phyloP scores from a whole-genome alignment of 1,139 yeast genomes.

The Diutina sp. region DNA sequence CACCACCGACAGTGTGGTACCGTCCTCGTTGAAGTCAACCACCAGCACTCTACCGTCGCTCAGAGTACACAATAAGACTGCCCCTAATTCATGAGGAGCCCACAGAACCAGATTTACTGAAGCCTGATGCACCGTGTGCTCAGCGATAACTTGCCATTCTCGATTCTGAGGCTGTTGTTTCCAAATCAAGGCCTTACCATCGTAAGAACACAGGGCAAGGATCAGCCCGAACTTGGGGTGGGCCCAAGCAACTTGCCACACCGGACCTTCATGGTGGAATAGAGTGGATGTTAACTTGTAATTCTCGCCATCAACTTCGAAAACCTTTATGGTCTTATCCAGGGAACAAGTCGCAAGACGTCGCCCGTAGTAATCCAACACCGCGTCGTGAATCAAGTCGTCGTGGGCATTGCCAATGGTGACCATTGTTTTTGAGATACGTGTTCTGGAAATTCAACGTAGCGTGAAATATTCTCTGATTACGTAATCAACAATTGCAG shows the following conservation, averaged over 20 bases:
- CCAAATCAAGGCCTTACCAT: conserved; percentile 92
- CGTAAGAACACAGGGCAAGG: conserved; percentile 89
- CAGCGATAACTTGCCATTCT: conserved; percentile 80
- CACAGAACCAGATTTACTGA: conserved; percentile 89
- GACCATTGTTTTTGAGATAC: conserved; percentile 27
- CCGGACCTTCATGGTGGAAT: conserved; percentile 91
- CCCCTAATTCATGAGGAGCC: conserved; percentile 98
- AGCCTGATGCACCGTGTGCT: conserved; percentile 82
- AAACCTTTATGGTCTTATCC: conserved; percentile 86
- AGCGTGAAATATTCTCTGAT: not conserved
- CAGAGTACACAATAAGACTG: conserved; percentile 79
- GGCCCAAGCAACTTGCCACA: conserved; percentile 99
- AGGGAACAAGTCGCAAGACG: conserved; percentile 92
- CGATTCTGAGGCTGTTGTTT: conserved; percentile 72
- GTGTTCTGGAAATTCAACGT: not conserved
- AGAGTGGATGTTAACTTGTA: conserved; percentile 73
- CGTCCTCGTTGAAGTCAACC: conserved; percentile 85
- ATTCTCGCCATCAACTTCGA: conserved; percentile 72
- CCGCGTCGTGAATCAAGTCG: conserved; percentile 94
- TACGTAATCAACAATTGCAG: not conserved
- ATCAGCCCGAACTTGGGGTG: conserved; percentile 96
- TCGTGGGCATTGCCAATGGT: conserved; percentile 74
- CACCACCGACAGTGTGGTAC: conserved; percentile 53
- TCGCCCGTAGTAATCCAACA: conserved; percentile 90
- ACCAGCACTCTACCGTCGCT: conserved; percentile 89